Percentiles rank a stretch among this genome's conserved stretches.
Conservation (phyloP, 352 stramenopile genomes). For the Pythium aristosporum region DNA sequence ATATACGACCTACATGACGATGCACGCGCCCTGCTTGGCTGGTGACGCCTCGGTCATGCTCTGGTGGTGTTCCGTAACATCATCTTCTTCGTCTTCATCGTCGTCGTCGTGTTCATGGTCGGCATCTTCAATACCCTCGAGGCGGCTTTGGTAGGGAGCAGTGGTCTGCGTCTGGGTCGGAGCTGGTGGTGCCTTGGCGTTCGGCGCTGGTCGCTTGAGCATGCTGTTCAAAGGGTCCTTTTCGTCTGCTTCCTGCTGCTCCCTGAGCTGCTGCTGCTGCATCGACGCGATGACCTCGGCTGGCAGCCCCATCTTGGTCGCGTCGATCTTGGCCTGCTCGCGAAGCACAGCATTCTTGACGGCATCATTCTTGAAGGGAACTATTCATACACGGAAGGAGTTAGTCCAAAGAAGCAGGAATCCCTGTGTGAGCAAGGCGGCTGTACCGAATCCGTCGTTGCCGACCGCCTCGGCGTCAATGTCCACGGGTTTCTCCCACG, state of each 20-base stretch:
- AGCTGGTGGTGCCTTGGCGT: not conserved
- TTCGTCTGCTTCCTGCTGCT: constrained; percentile 20
- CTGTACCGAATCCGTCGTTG: constrained; percentile 57
- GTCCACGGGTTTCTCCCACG: constrained; percentile 69
- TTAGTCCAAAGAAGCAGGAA: too few relatives aligned
- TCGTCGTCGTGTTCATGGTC: constrained; percentile 5
- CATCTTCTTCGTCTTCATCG: not conserved
- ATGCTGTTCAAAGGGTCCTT: constrained; percentile 30
- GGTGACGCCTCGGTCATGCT: not conserved
- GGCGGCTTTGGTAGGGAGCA: not conserved
- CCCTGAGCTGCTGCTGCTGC: constrained; percentile 34
- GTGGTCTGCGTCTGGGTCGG: not conserved
- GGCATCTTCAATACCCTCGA: not conserved
- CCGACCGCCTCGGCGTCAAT: constrained; percentile 60
- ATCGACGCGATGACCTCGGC: constrained; percentile 50
- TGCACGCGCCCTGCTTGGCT: constrained; percentile 20
- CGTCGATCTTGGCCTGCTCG: constrained; percentile 75
- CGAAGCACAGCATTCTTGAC: constrained; percentile 78
- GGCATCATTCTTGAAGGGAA: constrained; percentile 81
- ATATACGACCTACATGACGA: constrained; percentile 11
- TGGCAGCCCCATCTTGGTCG: constrained; percentile 63
- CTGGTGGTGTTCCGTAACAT: not conserved
- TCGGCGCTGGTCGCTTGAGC: constrained; percentile 20
- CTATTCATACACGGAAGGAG: constrained; percentile 32
- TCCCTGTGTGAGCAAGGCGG: too few relatives aligned